Conservation (phyloP, 2,329 filamentous ascomycete genomes). For the Trematosphaeria pertusa region DNA sequence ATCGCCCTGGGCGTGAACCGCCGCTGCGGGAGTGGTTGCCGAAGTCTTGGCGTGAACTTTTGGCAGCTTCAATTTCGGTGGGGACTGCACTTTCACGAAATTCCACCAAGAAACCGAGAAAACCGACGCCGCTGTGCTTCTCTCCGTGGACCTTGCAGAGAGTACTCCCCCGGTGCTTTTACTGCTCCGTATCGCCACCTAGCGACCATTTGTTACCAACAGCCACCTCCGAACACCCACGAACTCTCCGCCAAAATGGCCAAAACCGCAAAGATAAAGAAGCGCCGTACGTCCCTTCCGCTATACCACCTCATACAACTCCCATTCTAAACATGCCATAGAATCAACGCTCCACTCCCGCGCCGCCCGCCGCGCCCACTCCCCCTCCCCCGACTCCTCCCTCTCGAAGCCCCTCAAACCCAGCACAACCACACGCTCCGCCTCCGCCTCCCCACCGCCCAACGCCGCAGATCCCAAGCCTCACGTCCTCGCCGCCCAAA, state of each 20-base stretch:
- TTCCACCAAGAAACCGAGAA: too few relatives aligned
- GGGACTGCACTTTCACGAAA: neutral
- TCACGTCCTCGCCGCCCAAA: conserved; percentile 72
- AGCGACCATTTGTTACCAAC: too few relatives aligned
- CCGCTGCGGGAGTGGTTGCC: neutral
- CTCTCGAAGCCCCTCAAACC: conserved; percentile 75
- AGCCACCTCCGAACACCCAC: conserved; percentile 1
- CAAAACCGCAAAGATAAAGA: conserved; percentile 57
- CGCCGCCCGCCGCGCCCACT: conserved; percentile 74
- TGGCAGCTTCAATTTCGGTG: conserved; percentile 1
- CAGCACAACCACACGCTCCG: conserved; percentile 42
- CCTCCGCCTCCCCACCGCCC: conserved; percentile 32
- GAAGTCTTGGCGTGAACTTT: conserved; percentile 11
- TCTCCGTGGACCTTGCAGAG: too few relatives aligned
- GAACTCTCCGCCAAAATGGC: conserved; percentile 41
- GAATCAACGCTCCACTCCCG: conserved; percentile 74
- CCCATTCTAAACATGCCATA: conserved; percentile 41
- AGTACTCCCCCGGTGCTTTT: too few relatives aligned
- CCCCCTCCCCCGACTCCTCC: conserved; percentile 73
- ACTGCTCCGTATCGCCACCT: too few relatives aligned
- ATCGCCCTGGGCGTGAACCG: too few relatives aligned
- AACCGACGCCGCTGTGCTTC: too few relatives aligned
- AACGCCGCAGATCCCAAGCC: conserved; percentile 35
- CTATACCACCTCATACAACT: neutral
- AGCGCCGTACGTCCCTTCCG: conserved; percentile 45